A percentile compares a stretch with the other conserved stretches of the same genome.
These are phyloP conservation scores for Berkeleyomyces rouxiae DNA, from an alignment of 2,329 filamentous ascomycete species.

Conservation along the genomic window DNA sequence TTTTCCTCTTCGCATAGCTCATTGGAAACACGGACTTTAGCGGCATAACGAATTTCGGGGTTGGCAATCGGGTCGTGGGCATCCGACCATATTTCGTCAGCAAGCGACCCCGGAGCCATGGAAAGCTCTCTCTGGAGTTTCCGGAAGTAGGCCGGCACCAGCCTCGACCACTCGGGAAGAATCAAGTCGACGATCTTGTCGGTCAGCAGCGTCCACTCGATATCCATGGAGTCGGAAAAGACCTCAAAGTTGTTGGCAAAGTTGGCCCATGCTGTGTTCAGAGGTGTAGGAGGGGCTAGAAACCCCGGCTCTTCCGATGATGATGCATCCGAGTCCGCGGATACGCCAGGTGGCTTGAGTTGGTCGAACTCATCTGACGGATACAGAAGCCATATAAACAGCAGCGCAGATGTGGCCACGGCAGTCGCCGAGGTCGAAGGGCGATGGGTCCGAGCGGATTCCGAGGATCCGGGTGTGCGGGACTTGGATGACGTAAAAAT, in stretches of 20 bases:
- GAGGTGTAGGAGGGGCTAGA: constrained; percentile 5
- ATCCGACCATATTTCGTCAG: constrained; percentile 86
- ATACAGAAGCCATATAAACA: constrained; percentile 29
- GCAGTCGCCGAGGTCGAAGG: constrained; percentile 1
- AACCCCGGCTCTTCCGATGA: constrained; percentile 4
- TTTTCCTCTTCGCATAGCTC: constrained; percentile 74
- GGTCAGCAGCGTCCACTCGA: constrained; percentile 37
- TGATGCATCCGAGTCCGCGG: background rate
- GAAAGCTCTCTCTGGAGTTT: constrained; percentile 82
- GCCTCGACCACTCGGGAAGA: constrained; percentile 65
- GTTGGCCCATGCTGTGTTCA: constrained; percentile 28
- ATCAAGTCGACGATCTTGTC: constrained; percentile 53
- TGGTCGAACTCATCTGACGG: constrained; percentile 26
- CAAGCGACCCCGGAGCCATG: constrained; percentile 71
- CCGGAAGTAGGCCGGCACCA: constrained; percentile 56
- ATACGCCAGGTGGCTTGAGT: background rate
- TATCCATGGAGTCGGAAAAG: constrained; percentile 37
- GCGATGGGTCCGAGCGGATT: background rate
- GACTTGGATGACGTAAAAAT: constrained; percentile 9
- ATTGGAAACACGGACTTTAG: constrained; percentile 63
- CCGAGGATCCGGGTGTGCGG: background rate
- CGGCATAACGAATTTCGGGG: constrained; percentile 73
- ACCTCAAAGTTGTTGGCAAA: constrained; percentile 33
- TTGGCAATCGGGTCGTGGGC: constrained; percentile 70
- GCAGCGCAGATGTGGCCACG: constrained; percentile 14